Percentiles rank a stretch among this genome's conserved stretches.
Conservation (phyloP, 352 stramenopile species). For the Poterioochromonas sp. region DNA sequence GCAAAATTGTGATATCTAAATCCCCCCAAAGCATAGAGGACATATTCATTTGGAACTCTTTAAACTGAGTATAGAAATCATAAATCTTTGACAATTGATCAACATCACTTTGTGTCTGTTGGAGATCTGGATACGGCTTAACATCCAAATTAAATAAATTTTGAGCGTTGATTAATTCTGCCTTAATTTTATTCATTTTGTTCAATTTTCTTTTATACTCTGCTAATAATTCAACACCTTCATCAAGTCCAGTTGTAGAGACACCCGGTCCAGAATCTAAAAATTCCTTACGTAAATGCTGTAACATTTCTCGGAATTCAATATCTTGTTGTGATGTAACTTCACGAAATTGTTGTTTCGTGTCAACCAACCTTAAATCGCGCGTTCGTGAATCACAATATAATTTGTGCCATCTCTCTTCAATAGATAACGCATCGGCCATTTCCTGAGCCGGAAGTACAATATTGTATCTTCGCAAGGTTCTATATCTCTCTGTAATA, state of each 20-base stretch:
- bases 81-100: slow-evolving; percentile 79
- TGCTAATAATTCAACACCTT: slow-evolving; percentile 68
- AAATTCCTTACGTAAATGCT: slow-evolving; percentile 71
- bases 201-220: slow-evolving; percentile 68
- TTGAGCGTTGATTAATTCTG: slow-evolving; percentile 84
- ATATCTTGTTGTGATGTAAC: slow-evolving; percentile 80
- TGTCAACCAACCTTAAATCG: slow-evolving; percentile 76
- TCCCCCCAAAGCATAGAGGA: slow-evolving; percentile 81
- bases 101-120: slow-evolving; percentile 66
- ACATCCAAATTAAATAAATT: slow-evolving; percentile 81
- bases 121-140: slow-evolving; percentile 75
- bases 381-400: slow-evolving; percentile 75
- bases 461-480: slow-evolving; percentile 61
- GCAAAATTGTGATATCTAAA: slow-evolving; percentile 76
- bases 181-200: slow-evolving; percentile 58
- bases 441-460: slow-evolving; percentile 67
- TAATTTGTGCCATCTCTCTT: slow-evolving; percentile 66
- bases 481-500: slow-evolving; percentile 78
- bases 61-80: slow-evolving; percentile 77
- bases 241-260: slow-evolving; percentile 68
- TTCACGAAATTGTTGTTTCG: slow-evolving; percentile 83
- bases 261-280: slow-evolving; percentile 66
- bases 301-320: slow-evolving; percentile 71
- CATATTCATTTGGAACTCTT: slow-evolving; percentile 73
- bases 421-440: slow-evolving; percentile 61